Evolutionary conservation across 2,329 filamentous ascomycete species (phyloP), one percentile per base, ranked within the genome.

Genomic region (Pseudocercospora cruenta): DNA sequence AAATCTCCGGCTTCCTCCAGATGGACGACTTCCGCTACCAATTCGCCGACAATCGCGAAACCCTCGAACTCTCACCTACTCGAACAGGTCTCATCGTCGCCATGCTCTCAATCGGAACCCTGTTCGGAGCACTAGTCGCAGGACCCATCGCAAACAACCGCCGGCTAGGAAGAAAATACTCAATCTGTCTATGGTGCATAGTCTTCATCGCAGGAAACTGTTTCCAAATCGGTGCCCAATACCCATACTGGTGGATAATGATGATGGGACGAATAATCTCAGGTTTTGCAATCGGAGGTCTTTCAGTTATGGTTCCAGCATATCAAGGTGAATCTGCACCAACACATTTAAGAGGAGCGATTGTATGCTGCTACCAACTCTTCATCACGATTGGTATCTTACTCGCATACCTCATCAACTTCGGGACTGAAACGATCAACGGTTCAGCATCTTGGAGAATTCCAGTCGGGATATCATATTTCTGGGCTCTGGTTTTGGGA

Each of bases 311-410:
- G 36, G 36, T 39, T 16, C 36, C 36, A 1, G 36, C 36, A 16
- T 39, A 39, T 39, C 36, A 39, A 6, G 86, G 83, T 26, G 89
- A 91, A 77, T 87, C 36, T 62, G 85, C 86, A 3, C 88, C 88
- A 0, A 84, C 86, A 63, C 84, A 86, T 64, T 85, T 91, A 57
- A 86, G 88, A 69, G 87, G 87, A 72, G 82, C 87, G 4, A 81
- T 90, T 26, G 84, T 90, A 24, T 84, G 85, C 2, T 86, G 83
- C 59, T 91, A 90, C 76, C 89, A 91, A 80, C 83, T 91, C 3
- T 86, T 90, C 74, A 88, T 91, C 73, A 90, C 88, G 0, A 80
- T 90, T 24, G 89, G 89, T 60, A 90, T 91, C 74, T 87, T 81
- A 47, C 73, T 80, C 39, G 80, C 81, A n/a, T 79, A 79, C 66